These are phyloP conservation scores for Seiridium cupressi DNA, from an alignment of 2,329 filamentous ascomycete species.

Conservation along the genomic window DNA sequence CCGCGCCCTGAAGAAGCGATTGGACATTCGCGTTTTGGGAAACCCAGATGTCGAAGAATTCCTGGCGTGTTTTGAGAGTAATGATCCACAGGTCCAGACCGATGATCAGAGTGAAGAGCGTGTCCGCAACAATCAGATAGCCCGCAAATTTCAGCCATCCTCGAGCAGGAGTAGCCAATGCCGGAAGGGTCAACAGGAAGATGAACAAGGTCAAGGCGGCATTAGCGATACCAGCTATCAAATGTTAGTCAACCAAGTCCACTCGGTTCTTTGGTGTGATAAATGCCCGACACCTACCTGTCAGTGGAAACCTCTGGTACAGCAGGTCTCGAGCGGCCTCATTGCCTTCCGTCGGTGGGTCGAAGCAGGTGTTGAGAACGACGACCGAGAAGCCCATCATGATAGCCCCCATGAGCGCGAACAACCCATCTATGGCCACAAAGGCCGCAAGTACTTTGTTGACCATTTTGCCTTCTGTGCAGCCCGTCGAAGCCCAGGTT, in stretches of 20 bases:
- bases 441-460: slow-evolving; percentile 54
- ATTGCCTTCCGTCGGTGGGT: slow-evolving; percentile 41
- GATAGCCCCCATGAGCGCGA: slow-evolving; percentile 52
- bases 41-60: slow-evolving; percentile 61
- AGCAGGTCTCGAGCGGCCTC: slow-evolving; percentile 51
- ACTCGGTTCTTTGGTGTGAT: neutral
- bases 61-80: slow-evolving; percentile 66
- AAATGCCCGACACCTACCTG: slow-evolving; percentile 28
- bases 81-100: slow-evolving; percentile 71
- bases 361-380: slow-evolving; percentile 44
- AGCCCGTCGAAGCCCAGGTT: neutral
- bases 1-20: slow-evolving; percentile 67
- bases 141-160: slow-evolving; percentile 69
- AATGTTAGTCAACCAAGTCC: neutral
- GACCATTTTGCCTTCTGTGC: slow-evolving; percentile 36
- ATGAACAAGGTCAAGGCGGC: slow-evolving; percentile 69
- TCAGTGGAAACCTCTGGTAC: slow-evolving; percentile 52
- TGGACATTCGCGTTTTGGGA: slow-evolving; percentile 56
- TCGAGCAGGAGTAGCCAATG: slow-evolving; percentile 65
- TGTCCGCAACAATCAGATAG: slow-evolving; percentile 61
- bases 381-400: slow-evolving; percentile 55
- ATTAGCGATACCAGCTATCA: slow-evolving; percentile 66
- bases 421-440: slow-evolving; percentile 46
- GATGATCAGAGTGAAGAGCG: slow-evolving; percentile 62
- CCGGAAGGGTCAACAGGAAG: slow-evolving; percentile 68